phyloP scores from a whole-genome alignment of 2,329 filamentous ascomycete genomes.

The Sporothrix luriei region DNA sequence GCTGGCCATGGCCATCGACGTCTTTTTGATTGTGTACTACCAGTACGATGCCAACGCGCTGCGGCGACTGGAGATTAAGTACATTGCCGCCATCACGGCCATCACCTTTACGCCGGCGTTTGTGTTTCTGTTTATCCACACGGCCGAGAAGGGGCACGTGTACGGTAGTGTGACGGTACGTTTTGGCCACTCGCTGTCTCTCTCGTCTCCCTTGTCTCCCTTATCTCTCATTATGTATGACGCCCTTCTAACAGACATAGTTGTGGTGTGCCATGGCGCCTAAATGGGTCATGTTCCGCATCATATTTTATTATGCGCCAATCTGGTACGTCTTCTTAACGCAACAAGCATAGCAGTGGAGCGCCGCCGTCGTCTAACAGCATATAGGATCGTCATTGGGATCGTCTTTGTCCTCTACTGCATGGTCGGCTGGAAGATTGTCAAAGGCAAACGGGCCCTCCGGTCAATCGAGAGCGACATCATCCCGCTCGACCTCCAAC shows the following conservation, averaged over 20 bases:
- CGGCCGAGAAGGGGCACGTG: conserved; percentile 42
- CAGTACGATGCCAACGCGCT: conserved; percentile 42
- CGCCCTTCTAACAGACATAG: conserved; percentile 35
- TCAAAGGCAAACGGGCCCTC: conserved; percentile 42
- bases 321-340: conserved; percentile 41
- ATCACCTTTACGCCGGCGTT: conserved; percentile 44
- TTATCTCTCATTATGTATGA: background rate
- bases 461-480: conserved; percentile 40
- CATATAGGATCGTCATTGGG: conserved; percentile 40
- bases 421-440: conserved; percentile 46
- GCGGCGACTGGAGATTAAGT: conserved; percentile 42
- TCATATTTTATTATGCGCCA: conserved; percentile 45
- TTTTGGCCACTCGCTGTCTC: conserved; percentile 12
- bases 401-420: conserved; percentile 48
- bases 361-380: background rate
- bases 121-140: conserved; percentile 43
- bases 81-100: conserved; percentile 40
- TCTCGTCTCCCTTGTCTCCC: too few relatives aligned
- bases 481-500: conserved; percentile 36
- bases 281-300: conserved; percentile 43
- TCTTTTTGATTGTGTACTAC: conserved; percentile 45
- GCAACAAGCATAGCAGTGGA: background rate
- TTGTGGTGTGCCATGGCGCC: conserved; percentile 47
- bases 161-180: conserved; percentile 45
- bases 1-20: conserved; percentile 45